Base-by-base conservation (phyloP, 139 green algal genomes). In the Bryopsis sp. region DNA sequence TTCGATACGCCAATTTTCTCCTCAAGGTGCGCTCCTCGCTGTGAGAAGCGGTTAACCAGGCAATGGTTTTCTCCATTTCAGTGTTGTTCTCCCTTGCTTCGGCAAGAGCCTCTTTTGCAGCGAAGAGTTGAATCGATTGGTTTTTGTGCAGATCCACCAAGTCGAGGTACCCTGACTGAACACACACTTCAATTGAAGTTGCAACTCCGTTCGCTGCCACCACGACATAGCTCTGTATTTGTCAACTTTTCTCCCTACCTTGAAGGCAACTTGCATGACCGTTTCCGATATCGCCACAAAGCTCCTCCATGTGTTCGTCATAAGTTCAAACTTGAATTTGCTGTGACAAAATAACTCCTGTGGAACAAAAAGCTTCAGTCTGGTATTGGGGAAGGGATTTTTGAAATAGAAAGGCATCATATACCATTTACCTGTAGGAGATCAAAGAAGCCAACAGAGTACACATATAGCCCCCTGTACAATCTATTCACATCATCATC, bases 381-480 rank as follows among this genome's bases (percentile, higher is more conserved):
- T n/a, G n/a, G n/a, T n/a, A n/a, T n/a, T n/a, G n/a, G n/a, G n/a
- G n/a, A n/a, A n/a, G n/a, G n/a, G n/a, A n/a, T n/a, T n/a, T n/a
- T n/a, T n/a, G n/a, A n/a, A n/a, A n/a, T n/a, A n/a, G n/a, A n/a
- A n/a, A n/a, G n/a, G n/a, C n/a, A n/a, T n/a, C n/a, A n/a, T n/a
- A n/a, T n/a, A n/a, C n/a, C n/a, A n/a, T 38, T 39, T 64, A 83
- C 79, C 74, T 82, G 76, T 62, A 83, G 74, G 24, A 80, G 48
- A 57, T 86, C 80, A 47, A 78, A 79, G 48, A 84, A 82, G 39
- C 80, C 80, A 6, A 84, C 70, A 19, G 75, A 81, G 58, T 86
- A 84, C n/a, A 84, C 80, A 50, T 81, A 84, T 67, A 86, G 67
- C 11, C 32, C 28, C 15, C 78, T 67, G 70, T 84, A 84, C 48